Conservation (phyloP, 345 rosid species). For the Eucalyptus cladocalyx region DNA sequence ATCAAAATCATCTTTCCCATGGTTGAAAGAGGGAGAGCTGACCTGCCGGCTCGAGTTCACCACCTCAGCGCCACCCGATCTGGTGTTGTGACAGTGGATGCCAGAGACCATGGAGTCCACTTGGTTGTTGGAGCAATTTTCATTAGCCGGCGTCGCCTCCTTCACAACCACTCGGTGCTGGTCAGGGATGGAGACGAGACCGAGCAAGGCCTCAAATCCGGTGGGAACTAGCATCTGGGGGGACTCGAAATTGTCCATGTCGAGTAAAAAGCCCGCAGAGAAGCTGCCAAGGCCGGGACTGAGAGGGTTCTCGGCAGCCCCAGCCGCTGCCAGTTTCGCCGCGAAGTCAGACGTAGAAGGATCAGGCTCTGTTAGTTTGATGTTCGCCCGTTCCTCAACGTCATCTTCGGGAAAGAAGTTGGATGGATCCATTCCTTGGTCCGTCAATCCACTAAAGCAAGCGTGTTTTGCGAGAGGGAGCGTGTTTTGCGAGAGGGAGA, state of each 20-base stretch:
- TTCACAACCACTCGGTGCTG: not conserved
- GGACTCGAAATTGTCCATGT: fast-evolving
- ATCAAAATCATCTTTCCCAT: not conserved
- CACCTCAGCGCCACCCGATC: not conserved
- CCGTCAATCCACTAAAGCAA: not conserved
- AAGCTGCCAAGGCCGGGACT: not conserved
- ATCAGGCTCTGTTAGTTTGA: not conserved
- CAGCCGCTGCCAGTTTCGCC: fast-evolving
- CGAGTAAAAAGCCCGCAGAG: fast-evolving
- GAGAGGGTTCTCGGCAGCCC: not conserved
- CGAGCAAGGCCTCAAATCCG: too few relatives aligned
- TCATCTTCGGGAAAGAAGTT: not conserved
- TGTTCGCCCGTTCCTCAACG: not conserved
- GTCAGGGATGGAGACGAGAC: fast-evolving
- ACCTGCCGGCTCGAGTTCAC: not conserved
- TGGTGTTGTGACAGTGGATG: not conserved
- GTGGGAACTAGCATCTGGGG: fast-evolving
- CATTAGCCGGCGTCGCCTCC: not conserved
- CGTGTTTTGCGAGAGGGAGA: not conserved
- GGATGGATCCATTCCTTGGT: not conserved
- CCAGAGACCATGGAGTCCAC: not conserved
- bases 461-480: not conserved
- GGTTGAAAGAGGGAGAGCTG: not conserved
- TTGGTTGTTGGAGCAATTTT: not conserved
- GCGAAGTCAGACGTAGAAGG: not conserved